Conservation (phyloP, 305 asterid genomes). For the Fraxinus velutina region DNA sequence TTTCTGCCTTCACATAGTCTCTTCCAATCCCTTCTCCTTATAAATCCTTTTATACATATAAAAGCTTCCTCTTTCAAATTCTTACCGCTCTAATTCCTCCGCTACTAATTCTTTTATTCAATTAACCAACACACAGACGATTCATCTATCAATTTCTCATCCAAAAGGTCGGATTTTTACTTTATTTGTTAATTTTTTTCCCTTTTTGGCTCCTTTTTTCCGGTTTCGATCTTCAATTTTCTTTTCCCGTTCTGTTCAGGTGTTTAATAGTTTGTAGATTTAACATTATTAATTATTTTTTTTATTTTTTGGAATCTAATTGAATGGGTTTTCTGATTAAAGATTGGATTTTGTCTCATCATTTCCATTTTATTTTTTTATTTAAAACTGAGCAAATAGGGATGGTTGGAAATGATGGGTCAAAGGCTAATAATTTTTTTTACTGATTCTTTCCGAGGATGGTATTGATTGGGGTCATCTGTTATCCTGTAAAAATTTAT, state of each 20-base stretch:
- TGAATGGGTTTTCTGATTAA: not conserved
- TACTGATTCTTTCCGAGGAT: not conserved
- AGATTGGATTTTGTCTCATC: not conserved
- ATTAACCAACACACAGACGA: not conserved
- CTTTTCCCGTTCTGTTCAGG: not conserved
- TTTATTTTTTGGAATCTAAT: not conserved
- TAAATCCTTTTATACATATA: conserved; percentile 37
- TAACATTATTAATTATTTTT: not conserved
- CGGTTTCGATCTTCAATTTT: not conserved
- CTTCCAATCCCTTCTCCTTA: conserved; percentile 21
- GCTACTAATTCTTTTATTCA: not conserved
- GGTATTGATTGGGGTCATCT: conserved; percentile 8
- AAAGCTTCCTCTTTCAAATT: conserved; percentile 43
- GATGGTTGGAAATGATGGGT: not conserved
- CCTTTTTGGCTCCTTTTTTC: not conserved
- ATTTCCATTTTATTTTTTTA: not conserved
- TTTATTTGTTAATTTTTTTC: not conserved
- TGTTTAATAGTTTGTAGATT: not conserved
- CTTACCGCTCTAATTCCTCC: conserved; percentile 37
- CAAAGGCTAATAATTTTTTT: not conserved
- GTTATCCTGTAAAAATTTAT: not conserved
- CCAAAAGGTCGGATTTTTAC: not conserved
- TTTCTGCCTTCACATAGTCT: conserved; percentile 3
- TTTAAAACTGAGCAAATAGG: not conserved
- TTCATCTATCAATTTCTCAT: not conserved